Evolutionary conservation across 2,329 filamentous ascomycete genomes (phyloP).

Genomic region (Diaporthe sp.): DNA sequence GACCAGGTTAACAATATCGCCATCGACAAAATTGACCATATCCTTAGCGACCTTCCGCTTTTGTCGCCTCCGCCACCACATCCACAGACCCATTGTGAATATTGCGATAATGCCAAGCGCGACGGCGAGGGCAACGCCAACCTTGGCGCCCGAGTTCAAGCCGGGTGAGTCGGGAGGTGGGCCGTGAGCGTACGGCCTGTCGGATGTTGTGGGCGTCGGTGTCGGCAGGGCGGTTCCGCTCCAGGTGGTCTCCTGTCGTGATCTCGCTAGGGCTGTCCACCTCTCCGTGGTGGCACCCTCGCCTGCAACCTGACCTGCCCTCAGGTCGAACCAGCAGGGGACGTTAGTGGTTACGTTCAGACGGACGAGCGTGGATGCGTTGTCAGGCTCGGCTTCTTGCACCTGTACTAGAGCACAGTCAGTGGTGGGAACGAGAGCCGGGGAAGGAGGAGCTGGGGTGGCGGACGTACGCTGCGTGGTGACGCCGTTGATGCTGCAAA

Average conservation of each 20-base stretch:
- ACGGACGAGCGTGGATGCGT: conserved; percentile 23
- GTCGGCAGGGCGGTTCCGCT: conserved; percentile 23
- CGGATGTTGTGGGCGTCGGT: conserved; percentile 6
- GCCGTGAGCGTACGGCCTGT: neutral
- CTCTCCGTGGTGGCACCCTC: conserved; percentile 2
- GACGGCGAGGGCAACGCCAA: conserved; percentile 30
- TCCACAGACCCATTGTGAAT: conserved; percentile 28
- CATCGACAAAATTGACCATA: conserved; percentile 35
- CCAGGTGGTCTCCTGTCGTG: conserved; percentile 21
- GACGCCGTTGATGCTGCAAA: conserved; percentile 27
- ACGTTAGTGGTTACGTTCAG: conserved; percentile 26
- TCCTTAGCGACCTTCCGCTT: conserved; percentile 32
- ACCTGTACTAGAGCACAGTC: conserved; percentile 15
- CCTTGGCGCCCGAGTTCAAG: conserved; percentile 28
- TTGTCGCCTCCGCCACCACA: conserved; percentile 33
- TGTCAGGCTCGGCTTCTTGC: conserved; percentile 27
- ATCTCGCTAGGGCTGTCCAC: conserved; percentile 26
- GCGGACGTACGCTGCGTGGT: conserved; percentile 16
- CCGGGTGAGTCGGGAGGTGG: neutral
- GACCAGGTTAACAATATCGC: conserved; percentile 33
- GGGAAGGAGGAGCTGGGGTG: too few species aligned
- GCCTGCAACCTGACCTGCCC: conserved; percentile 1
- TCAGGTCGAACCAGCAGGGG: conserved; percentile 25
- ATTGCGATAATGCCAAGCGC: conserved; percentile 27
- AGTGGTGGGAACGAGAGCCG: neutral